These are phyloP conservation scores for Trypanosoma caninum DNA, from an alignment of 208 protist genomes.

Conservation along the genomic window DNA sequence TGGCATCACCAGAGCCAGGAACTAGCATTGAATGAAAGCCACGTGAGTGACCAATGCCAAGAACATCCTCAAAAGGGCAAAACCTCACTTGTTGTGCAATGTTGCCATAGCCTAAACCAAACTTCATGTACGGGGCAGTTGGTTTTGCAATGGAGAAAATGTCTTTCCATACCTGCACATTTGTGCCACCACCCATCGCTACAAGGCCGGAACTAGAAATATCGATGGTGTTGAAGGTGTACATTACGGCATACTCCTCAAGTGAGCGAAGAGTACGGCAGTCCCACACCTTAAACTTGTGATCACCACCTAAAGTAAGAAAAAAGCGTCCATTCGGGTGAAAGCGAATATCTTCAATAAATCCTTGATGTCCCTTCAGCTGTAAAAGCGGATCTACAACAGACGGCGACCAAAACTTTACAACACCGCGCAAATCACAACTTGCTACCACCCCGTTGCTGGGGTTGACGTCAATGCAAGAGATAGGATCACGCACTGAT, in stretches of 20 bases:
- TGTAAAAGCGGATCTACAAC: constrained; percentile 94
- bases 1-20: constrained; percentile 87
- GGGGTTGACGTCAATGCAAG: constrained; percentile 90
- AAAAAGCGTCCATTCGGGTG: constrained; percentile 93
- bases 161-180: constrained; percentile 89
- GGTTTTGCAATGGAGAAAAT: constrained; percentile 75
- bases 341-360: constrained; percentile 83
- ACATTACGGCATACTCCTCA: constrained; percentile 85
- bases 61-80: constrained; percentile 91
- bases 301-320: constrained; percentile 93
- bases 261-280: constrained; percentile 92
- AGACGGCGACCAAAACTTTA: constrained; percentile 97
- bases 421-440: constrained; percentile 90
- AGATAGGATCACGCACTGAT: constrained; percentile 74
- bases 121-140: constrained; percentile 80
- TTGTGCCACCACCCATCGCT: constrained; percentile 70
- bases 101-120: constrained; percentile 87
- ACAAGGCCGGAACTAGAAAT: constrained; percentile 87
- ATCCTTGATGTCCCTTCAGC: constrained; percentile 92
- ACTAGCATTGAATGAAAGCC: constrained; percentile 90
- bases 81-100: constrained; percentile 68
- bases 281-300: constrained; percentile 97
- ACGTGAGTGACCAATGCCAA: constrained; percentile 82
- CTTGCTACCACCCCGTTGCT: constrained; percentile 93
- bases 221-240: constrained; percentile 76